A percentile compares a stretch with the other conserved stretches of the same genome.
Conservation (phyloP, 2,329 filamentous ascomycete genomes). For the Phyllosticta citrichinensis region DNA sequence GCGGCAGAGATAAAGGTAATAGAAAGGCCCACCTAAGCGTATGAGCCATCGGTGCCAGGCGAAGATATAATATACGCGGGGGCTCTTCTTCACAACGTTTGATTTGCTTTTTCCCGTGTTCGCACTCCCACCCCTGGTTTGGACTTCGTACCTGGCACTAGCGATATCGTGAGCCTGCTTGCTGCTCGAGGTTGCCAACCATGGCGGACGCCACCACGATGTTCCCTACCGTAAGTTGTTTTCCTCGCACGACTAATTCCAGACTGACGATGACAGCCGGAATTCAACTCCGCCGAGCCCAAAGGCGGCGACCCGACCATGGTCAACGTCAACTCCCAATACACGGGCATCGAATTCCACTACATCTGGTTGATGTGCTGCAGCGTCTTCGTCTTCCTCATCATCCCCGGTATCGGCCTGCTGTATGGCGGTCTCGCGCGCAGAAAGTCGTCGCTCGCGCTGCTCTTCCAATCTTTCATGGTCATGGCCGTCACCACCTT, state of each 20-base stretch:
- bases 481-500: conserved; percentile 47
- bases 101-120: neutral
- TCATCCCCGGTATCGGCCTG: conserved; percentile 56
- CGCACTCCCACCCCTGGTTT: neutral
- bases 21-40: neutral
- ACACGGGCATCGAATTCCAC: conserved; percentile 49
- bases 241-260: neutral
- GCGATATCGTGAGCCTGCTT: neutral
- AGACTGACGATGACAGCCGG: conserved; percentile 21
- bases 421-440: conserved; percentile 55
- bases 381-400: conserved; percentile 53
- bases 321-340: conserved; percentile 49
- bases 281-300: conserved; percentile 33
- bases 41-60: neutral
- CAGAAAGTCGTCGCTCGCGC: conserved; percentile 50
- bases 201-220: conserved; percentile 1
- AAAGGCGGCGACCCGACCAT: conserved; percentile 45
- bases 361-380: conserved; percentile 52
- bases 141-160: neutral
- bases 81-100: neutral
- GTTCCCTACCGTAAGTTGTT: conserved; percentile 1
- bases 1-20: neutral
- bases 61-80: neutral
- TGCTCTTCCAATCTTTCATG: conserved; percentile 54
- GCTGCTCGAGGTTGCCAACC: neutral